Base-by-base conservation (phyloP, 371 early-diverging fungal genomes). In the Mucor irregularis region DNA sequence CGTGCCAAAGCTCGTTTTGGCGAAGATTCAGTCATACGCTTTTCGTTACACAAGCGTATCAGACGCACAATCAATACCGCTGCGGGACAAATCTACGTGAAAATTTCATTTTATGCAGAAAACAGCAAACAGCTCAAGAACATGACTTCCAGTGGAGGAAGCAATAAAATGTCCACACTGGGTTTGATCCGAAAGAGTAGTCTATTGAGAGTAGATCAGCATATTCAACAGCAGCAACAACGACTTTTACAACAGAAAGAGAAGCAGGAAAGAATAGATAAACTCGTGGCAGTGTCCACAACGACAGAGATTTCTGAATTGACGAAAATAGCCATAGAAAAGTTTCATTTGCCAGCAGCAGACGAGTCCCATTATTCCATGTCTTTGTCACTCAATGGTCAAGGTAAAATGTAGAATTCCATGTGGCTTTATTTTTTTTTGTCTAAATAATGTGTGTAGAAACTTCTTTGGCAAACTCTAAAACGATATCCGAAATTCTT, bases 41-140 rank as follows among this genome's bases (percentile, higher is more conserved):
- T 80, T 56, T 69, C 79, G 30, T 64, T 84, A 42, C 82, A 81
- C 58, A 81, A 82, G 28, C 74, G 81, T 44, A 83, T 85, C 49
- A 68, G 67, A 30, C 66, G 80, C 5, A 52, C 48, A 0, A 58
- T 74, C n/a, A 68, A 76, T 26, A 71, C 72, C 11, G 61, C 63
- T 10, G 19, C 42, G 10, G 73, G 67, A 11, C 69, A 72, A 44
- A 57, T 76, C 7, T 76, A 73, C 53, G 63, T 79, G 33, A 79
- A 79, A 38, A 61, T 79, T 2, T 71, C 76, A 2, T 68, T 64
- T 29, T 70, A 69, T 30, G 57, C 66, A 3, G 68, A 74, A 37
- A 45, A 55, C 30, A 53, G 51, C 42, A 45, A 25, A 47, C 56
- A 44, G 5, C 38, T 57, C 58, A 42, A 17, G 33, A 30, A 16